Percentiles rank a stretch among this genome's conserved stretches.
Conservation (phyloP, 345 rosid genomes). For the Eutrema japonicum region DNA sequence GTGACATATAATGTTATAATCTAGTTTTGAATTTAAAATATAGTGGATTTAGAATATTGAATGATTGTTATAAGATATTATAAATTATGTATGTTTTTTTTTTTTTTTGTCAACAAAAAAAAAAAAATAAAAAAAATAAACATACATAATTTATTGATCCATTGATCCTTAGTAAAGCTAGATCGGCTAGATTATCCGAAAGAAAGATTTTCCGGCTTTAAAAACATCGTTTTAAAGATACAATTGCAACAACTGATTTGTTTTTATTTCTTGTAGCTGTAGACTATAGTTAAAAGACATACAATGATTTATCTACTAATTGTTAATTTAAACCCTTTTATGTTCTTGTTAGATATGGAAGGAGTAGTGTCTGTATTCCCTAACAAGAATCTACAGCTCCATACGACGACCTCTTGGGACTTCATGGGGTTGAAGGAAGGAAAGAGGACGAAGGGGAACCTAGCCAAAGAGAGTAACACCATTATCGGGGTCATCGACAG, state of each 20-base stretch:
- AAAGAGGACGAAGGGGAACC: conserved; percentile 5
- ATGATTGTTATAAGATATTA: too few species aligned
- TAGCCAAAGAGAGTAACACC: conserved; percentile 37
- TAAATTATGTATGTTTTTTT: too few species aligned
- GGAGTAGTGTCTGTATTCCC: conserved; percentile 59
- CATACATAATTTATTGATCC: too few species aligned
- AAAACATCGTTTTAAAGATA: too few species aligned
- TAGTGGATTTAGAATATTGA: too few species aligned
- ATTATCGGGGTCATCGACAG: conserved; percentile 50
- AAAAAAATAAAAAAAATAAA: too few species aligned
- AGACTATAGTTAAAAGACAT: background rate
- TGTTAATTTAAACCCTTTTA: background rate
- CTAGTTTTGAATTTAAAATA: background rate
- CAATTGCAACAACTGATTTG: background rate
- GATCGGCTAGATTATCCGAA: too few species aligned
- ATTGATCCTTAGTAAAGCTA: too few species aligned
- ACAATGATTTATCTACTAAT: background rate
- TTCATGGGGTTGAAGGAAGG: conserved; percentile 52
- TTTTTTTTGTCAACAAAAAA: too few species aligned
- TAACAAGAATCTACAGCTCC: conserved; percentile 42
- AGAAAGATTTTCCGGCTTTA: too few species aligned
- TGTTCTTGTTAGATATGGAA: conserved; percentile 38
- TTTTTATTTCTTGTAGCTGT: background rate
- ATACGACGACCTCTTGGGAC: conserved; percentile 64
- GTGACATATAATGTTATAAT: background rate